Evolutionary conservation across 2,329 filamentous ascomycete genomes (phyloP), one percentile per base, ranked within the genome.

Genomic region (Meredithiella fracta): DNA sequence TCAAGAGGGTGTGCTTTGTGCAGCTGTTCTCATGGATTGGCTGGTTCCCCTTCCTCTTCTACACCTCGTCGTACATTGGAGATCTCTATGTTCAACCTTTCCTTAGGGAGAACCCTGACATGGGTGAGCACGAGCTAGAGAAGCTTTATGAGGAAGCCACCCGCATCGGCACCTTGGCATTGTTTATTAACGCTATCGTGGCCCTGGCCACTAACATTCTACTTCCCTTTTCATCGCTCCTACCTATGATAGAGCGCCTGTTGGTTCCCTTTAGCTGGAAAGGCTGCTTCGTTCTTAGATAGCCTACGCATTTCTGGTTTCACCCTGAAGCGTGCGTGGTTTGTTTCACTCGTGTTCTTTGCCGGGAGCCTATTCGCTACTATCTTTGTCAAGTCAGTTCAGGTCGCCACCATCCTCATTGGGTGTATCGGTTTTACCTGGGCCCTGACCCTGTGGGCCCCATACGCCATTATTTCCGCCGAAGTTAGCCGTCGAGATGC

Each of bases 11-110:
- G 38, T 96, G 90, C 65, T 72, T 82, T 61, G 84, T 90, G 0
- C 86, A 92, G 65, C 80, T 91, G 62, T 90, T 83, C 59, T 87
- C 88, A 3, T 97, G 90, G 90, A 82, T 96, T 57, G 91, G 88
- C 54, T 96, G 91, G 80, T 97, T 96, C 64, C 90, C 90, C 1
- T 89, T 95, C 67, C 75, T 97, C 2, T 96, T 94, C 70, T 97
- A 97, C 71, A 88, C 88, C 3, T 94, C 89, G 1, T 94, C 88
- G 17, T 97, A 92, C 67, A 85, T 96, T 62, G 90, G 86, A 60
- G 88, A 95, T 65, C 86, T 97, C 57, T 95, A 95, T 63, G 85
- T 88, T 17, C 84, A 95, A 65, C 88, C 88, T 0, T 85, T 78
- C 62, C 82, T 96, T 53, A 75, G 81, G 61, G 72, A 78, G 53